Evolutionary conservation across 2,329 filamentous ascomycete genomes (phyloP).

Genomic region (Aspergillus tanneri): DNA sequence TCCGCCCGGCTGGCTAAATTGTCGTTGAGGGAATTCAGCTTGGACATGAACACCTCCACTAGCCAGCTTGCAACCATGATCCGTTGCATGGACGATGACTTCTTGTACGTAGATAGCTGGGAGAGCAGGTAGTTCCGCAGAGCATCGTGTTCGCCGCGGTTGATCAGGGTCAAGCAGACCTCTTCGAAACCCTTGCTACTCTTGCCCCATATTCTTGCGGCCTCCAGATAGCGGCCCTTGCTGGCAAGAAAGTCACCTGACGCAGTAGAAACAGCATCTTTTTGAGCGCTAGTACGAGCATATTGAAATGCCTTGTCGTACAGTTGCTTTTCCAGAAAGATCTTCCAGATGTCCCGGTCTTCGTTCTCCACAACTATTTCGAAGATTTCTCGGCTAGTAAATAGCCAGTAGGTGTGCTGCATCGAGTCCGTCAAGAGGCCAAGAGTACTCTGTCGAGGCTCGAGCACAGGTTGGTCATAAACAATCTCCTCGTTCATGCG

Average conservation of each 20-base stretch:
- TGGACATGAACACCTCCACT: conserved; percentile 94
- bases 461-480: conserved; percentile 83
- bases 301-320: conserved; percentile 87
- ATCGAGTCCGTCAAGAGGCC: conserved; percentile 85
- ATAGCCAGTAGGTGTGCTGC: conserved; percentile 97
- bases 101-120: conserved; percentile 79
- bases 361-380: conserved; percentile 91
- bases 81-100: conserved; percentile 82
- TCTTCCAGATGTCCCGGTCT: conserved; percentile 89
- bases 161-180: conserved; percentile 86
- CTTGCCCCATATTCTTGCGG: conserved; percentile 85
- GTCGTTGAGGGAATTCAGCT: conserved; percentile 91
- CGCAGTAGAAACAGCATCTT: conserved; percentile 85
- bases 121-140: conserved; percentile 84
- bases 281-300: conserved; percentile 75
- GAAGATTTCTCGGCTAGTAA: conserved; percentile 86
- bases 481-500: conserved; percentile 80
- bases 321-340: conserved; percentile 81
- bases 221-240: conserved; percentile 79
- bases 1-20: conserved; percentile 88
- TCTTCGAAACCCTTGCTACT: conserved; percentile 98
- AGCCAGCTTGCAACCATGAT: conserved; percentile 96
- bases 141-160: conserved; percentile 85
- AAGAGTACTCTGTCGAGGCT: conserved; percentile 74
- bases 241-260: conserved; percentile 84